Evolutionary conservation across 495 filamentous ascomycete species (phyloP), one percentile per base, ranked within the genome.

Genomic region (Penicillium desertorum): DNA sequence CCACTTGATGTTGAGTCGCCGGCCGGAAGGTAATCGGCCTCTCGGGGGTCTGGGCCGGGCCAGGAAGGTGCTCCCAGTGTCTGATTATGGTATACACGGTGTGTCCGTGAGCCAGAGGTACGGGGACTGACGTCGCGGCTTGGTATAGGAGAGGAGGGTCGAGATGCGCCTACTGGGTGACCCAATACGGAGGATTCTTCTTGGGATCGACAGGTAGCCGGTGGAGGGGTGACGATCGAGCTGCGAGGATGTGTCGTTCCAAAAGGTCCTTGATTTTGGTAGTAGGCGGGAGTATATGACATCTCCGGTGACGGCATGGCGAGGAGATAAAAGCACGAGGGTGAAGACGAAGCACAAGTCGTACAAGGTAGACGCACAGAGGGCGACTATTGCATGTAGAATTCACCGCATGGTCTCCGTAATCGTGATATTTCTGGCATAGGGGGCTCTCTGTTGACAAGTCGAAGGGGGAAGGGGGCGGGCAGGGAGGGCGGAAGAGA

Each of bases 231-330:
- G 20, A 61, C 59, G 25, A 46, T 55, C 9, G 65, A 58, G 57
- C 60, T 48, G 54, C 53, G 62, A 34, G 66, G 62, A 51, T 64
- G 58, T 39, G 61, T 50, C 12, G 64, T 58, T 45, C 67, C 59
- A 57, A 67, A 58, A 37, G 61, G 59, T 51, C 54, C 67, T 50
- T 69, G 62, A 27, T 69, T 65, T 46, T 76, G 71, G 56, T 69
- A 67, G 39, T 74, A 74, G 62, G 70, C 71, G 61, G 72, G 65
- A 57, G 65, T 72, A 68, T 74, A 69, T 63, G 74, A 68, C 74
- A 76, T 77, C 64, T 72, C 72, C 59, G 71, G 71, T 44, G 65
- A 66, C 61, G 60, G 63, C 72, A 76, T 75, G 62, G 62, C 53
- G 44, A 60, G 54, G 43, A 44, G 55, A 42, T 23, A 32, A 54